phyloP scores from a whole-genome alignment of 306 rosid genomes.

The Medicago ruthenica region DNA sequence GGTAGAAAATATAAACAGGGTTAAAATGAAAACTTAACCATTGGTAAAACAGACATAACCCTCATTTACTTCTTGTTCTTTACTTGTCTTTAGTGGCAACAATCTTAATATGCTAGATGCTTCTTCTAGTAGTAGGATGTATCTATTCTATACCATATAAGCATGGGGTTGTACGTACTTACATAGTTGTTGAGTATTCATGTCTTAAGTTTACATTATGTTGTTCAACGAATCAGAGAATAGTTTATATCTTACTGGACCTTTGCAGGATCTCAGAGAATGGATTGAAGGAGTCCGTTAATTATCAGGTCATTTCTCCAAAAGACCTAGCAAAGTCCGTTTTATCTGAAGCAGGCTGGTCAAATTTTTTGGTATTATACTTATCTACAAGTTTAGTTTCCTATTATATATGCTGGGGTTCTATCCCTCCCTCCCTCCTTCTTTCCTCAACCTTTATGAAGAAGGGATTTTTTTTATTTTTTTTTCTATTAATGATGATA shows the following conservation, averaged over 20 bases:
- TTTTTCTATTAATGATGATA: no score
- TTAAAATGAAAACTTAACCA: background rate
- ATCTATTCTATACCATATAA: background rate
- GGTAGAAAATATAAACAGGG: background rate
- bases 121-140: background rate
- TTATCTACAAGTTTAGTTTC: constrained; percentile 29
- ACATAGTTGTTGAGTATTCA: constrained; percentile 1
- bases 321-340: constrained; percentile 78
- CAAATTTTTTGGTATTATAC: constrained; percentile 70
- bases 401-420: constrained; percentile 12
- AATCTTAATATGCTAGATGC: background rate
- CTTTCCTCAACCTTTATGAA: constrained; percentile 12
- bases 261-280: constrained; percentile 52
- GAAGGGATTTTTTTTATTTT: background rate
- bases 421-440: constrained; percentile 3
- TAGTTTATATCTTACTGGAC: constrained; percentile 36
- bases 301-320: constrained; percentile 79
- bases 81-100: constrained; percentile 4
- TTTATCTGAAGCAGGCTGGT: constrained; percentile 82
- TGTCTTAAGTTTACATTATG: constrained; percentile 1
- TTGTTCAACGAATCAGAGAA: background rate
- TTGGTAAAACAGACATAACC: no score
- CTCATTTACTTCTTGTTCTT: constrained; percentile 3
- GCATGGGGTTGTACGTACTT: background rate
- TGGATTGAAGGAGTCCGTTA: constrained; percentile 58